Percentiles rank a stretch among this genome's conserved stretches.
Evolutionary conservation across 306 rosid genomes (phyloP).

Genomic region (Coriaria nepalensis): DNA sequence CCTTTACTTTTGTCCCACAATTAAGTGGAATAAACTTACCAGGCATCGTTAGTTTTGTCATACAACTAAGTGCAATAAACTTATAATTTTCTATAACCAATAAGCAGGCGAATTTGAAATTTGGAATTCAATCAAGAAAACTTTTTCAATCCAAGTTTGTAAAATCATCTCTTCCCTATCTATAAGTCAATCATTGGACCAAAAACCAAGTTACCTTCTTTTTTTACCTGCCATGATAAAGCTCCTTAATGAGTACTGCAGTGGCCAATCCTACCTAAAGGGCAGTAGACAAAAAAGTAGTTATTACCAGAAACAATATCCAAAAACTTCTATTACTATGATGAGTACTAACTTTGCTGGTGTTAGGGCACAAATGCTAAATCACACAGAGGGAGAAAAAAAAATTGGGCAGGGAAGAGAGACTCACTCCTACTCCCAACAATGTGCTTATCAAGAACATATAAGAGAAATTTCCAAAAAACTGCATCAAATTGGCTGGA

Average conservation of each 20-base stretch:
- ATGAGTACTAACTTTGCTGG: not conserved
- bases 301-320: not conserved
- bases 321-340: not conserved
- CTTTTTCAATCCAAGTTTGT: not conserved
- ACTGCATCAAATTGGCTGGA: constrained; percentile 21
- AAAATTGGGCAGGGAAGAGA: constrained; percentile 9
- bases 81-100: too few relatives aligned
- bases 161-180: not conserved
- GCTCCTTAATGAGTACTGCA: constrained; percentile 34
- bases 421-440: constrained; percentile 43
- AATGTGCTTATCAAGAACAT: constrained; percentile 42
- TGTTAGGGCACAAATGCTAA: not conserved
- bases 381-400: not conserved
- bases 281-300: constrained; percentile 6
- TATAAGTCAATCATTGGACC: not conserved
- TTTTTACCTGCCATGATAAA: constrained; percentile 35
- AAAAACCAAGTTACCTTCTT: too few relatives aligned
- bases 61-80: too few relatives aligned
- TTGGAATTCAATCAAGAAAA: too few relatives aligned
- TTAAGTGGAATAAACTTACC: too few relatives aligned
- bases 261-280: constrained; percentile 45
- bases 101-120: too few relatives aligned
- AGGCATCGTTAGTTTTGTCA: too few relatives aligned
- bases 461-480: constrained; percentile 23
- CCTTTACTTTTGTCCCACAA: too few relatives aligned